Conservation (phyloP, 441 rosid species). For the Euphorbia celastroides region DNA sequence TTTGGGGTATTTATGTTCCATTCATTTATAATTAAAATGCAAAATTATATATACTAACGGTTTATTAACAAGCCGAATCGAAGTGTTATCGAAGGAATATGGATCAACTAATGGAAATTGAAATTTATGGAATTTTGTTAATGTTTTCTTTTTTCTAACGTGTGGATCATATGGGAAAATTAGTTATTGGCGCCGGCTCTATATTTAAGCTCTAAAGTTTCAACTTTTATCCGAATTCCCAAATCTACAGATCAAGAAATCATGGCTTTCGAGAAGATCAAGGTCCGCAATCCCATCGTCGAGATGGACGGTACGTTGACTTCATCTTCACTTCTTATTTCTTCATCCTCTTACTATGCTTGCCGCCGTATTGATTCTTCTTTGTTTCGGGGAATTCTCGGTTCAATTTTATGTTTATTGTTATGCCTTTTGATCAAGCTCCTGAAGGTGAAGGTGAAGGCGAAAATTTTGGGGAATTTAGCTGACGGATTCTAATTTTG, state of each 20-base stretch:
- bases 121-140: too few species aligned
- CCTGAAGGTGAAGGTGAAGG: too few species aligned
- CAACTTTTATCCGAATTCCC: not conserved
- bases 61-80: too few species aligned
- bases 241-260: not conserved
- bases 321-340: not conserved
- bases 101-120: too few species aligned
- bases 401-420: not conserved
- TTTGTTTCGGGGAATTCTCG: not conserved
- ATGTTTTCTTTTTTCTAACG: too few species aligned
- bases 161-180: too few species aligned
- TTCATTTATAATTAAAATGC: too few species aligned
- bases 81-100: too few species aligned
- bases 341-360: not conserved
- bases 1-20: too few species aligned
- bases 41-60: too few species aligned
- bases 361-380: not conserved
- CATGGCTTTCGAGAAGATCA: slow-evolving; percentile 50
- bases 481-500: not conserved
- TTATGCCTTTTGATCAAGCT: not conserved
- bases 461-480: not conserved
- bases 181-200: too few species aligned
- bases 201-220: not conserved
- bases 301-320: slow-evolving; percentile 50
- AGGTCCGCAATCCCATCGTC: slow-evolving; percentile 50